phyloP scores from a whole-genome alignment of 768 basidiomycete genomes.

The Strobilomyces echinocephalus region DNA sequence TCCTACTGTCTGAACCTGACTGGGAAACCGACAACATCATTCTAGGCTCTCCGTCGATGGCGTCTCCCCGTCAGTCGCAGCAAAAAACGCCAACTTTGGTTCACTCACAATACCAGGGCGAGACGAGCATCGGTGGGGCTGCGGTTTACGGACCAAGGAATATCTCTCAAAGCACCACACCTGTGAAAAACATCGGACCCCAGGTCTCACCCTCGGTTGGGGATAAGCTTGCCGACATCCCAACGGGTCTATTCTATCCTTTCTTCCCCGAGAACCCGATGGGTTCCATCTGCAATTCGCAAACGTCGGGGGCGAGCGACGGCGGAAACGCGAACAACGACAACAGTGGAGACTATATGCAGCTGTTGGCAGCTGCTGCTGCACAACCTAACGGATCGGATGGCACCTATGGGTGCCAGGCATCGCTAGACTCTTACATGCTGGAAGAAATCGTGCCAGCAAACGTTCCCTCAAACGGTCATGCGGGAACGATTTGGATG shows the following conservation, averaged over 20 bases:
- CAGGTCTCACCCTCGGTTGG: slow-evolving; percentile 21
- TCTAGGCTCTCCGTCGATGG: slow-evolving; percentile 22
- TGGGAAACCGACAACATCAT: slow-evolving; percentile 41
- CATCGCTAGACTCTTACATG: slow-evolving; percentile 60
- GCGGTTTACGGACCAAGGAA: slow-evolving; percentile 28
- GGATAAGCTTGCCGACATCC: slow-evolving; percentile 57
- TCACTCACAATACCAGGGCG: slow-evolving; percentile 32
- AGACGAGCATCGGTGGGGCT: slow-evolving; percentile 17
- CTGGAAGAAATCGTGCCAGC: slow-evolving; percentile 58
- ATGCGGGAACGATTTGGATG: slow-evolving; percentile 39
- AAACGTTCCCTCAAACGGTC: slow-evolving; percentile 26
- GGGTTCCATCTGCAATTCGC: slow-evolving; percentile 19
- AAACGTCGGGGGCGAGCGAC: slow-evolving; percentile 17
- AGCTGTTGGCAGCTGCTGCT: slow-evolving; percentile 55
- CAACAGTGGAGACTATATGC: slow-evolving; percentile 41
- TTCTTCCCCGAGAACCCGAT: slow-evolving; percentile 60
- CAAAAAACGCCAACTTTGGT: slow-evolving; percentile 36
- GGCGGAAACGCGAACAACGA: slow-evolving; percentile 16
- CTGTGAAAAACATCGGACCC: slow-evolving; percentile 21
- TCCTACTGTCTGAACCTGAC: slow-evolving; percentile 40
- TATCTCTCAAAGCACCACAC: slow-evolving; percentile 26
- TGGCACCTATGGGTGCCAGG: slow-evolving; percentile 50
- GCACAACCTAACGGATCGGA: slow-evolving; percentile 50
- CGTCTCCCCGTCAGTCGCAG: slow-evolving; percentile 25
- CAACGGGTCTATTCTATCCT: slow-evolving; percentile 68